Conservation (phyloP, 129 eudicot genomes). For the Artemisia tridentata region DNA sequence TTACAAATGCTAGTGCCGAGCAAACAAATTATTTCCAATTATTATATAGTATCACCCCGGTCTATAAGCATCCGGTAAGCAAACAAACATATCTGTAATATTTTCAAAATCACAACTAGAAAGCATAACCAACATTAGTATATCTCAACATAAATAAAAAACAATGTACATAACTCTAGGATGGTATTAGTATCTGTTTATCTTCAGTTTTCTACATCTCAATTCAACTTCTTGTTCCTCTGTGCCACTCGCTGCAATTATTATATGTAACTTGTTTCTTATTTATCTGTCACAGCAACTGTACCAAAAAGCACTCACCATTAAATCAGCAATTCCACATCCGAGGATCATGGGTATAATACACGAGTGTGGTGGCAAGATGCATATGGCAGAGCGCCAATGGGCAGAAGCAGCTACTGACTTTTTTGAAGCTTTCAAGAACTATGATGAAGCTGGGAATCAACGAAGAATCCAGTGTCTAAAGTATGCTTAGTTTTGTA, state of each 20-base stretch:
- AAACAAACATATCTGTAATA: no score
- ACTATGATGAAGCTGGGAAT: constrained; percentile 99
- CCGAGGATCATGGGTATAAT: constrained; percentile 99
- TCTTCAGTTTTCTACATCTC: not conserved
- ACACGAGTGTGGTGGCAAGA: constrained; percentile 98
- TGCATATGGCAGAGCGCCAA: constrained; percentile 99
- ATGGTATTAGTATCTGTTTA: constrained; percentile 1
- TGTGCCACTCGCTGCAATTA: not conserved
- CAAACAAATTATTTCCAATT: not conserved
- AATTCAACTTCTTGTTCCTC: not conserved
- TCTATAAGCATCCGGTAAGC: no score
- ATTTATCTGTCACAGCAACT: constrained; percentile 59
- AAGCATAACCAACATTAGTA: no score
- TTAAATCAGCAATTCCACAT: constrained; percentile 98
- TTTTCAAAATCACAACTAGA: no score
- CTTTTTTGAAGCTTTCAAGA: constrained; percentile 97
- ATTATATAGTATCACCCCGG: not conserved
- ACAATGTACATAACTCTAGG: not conserved
- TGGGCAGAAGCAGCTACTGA: constrained; percentile 99
- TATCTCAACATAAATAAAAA: not conserved
- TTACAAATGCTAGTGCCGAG: no score
- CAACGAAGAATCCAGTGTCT: constrained; percentile 92
- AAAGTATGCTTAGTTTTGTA: constrained; percentile 52
- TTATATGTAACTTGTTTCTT: constrained; percentile 3
- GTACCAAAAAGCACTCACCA: constrained; percentile 83